These are phyloP conservation scores for Rhipidocladum racemiflorum DNA, from an alignment of 176 grass and related monocot species.

Conservation along the genomic window DNA sequence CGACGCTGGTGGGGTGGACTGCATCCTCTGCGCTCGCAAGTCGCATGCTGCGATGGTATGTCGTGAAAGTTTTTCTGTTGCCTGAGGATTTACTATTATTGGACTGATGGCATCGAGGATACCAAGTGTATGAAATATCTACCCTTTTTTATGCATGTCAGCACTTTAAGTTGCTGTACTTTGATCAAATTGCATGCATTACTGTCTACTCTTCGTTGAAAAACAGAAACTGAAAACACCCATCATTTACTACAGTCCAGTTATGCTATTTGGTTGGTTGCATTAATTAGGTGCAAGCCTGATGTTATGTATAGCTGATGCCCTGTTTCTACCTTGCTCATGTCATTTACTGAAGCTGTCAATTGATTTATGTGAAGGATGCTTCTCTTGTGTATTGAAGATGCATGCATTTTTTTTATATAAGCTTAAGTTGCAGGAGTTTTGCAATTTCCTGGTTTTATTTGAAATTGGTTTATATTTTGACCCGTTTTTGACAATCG, in stretches of 20 bases:
- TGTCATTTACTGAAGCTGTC: constrained; percentile 20
- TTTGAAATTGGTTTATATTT: constrained; percentile 26
- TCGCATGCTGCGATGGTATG: constrained; percentile 43
- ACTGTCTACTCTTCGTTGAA: not conserved
- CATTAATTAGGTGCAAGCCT: constrained; percentile 23
- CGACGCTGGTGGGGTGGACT: constrained; percentile 91
- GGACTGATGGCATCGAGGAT: not conserved
- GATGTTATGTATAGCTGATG: constrained; percentile 20
- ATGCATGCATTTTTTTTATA: constrained; percentile 8
- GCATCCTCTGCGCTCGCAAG: constrained; percentile 68
- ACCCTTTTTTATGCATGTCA: not conserved
- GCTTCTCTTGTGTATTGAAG: not conserved
- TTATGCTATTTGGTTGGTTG: constrained; percentile 19
- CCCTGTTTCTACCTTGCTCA: constrained; percentile 1
- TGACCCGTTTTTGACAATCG: constrained; percentile 1
- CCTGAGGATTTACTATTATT: constrained; percentile 22
- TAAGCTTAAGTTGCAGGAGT: constrained; percentile 3
- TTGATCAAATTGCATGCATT: constrained; percentile 12
- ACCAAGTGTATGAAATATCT: not conserved
- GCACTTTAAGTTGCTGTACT: not conserved
- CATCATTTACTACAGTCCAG: not conserved
- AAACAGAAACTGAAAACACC: not conserved
- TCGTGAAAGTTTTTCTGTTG: not conserved
- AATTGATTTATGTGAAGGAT: constrained; percentile 6
- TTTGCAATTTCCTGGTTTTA: constrained; percentile 16